Percentiles rank a stretch among this genome's conserved stretches.
phyloP scores from a whole-genome alignment of 2,329 filamentous ascomycete genomes.

The Nigrograna mackinnonii region DNA sequence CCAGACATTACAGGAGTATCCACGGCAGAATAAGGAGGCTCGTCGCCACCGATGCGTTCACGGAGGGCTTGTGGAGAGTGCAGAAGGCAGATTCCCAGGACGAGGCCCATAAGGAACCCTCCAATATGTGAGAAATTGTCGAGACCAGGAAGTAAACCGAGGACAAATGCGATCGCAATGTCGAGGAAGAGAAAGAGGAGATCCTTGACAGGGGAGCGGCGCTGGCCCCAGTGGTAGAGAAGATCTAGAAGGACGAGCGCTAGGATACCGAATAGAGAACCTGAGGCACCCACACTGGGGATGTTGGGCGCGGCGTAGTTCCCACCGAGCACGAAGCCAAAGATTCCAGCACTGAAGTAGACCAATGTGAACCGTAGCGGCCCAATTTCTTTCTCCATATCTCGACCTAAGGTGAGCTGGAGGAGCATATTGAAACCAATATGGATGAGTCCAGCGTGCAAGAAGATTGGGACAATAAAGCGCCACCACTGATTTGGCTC shows the following conservation, averaged over 20 bases:
- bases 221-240: slow-evolving; percentile 88
- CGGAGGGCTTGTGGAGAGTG: slow-evolving; percentile 84
- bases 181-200: slow-evolving; percentile 86
- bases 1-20: slow-evolving; percentile 11
- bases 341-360: slow-evolving; percentile 89
- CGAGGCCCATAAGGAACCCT: slow-evolving; percentile 89
- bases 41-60: slow-evolving; percentile 70
- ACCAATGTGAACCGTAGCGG: slow-evolving; percentile 86
- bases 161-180: slow-evolving; percentile 84
- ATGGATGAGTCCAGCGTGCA: slow-evolving; percentile 92
- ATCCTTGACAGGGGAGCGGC: slow-evolving; percentile 76
- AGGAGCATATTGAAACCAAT: slow-evolving; percentile 95
- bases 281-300: slow-evolving; percentile 83
- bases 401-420: slow-evolving; percentile 84
- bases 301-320: slow-evolving; percentile 86
- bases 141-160: slow-evolving; percentile 87
- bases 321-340: slow-evolving; percentile 91
- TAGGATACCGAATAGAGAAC: slow-evolving; percentile 87
- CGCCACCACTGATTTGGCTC: slow-evolving; percentile 94
- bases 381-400: slow-evolving; percentile 92
- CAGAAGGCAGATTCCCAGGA: slow-evolving; percentile 82
- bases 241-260: slow-evolving; percentile 87
- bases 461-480: slow-evolving; percentile 93
- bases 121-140: slow-evolving; percentile 99
- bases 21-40: slow-evolving; percentile 72